Evolutionary conservation across 345 rosid genomes (phyloP).

Genomic region (Camelina neglecta): DNA sequence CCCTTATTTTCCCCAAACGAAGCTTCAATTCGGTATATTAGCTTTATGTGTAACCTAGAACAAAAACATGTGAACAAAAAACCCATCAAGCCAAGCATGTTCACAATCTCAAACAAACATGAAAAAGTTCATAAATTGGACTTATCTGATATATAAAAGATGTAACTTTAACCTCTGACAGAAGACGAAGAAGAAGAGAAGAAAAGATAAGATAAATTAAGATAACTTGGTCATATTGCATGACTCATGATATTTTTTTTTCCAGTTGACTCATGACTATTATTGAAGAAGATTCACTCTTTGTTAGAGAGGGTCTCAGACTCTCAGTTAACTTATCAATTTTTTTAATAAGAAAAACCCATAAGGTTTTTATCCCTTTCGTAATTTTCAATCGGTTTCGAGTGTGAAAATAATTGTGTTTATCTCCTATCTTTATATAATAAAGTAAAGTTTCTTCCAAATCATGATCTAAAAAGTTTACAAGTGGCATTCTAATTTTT

Average conservation of each 20-base stretch:
- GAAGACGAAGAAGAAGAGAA: not conserved
- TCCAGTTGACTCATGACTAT: not conserved
- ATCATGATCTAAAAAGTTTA: no score
- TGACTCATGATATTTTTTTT: not conserved
- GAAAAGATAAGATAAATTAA: not conserved
- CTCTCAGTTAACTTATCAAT: not conserved
- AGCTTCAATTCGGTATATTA: no score
- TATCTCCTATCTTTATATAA: no score
- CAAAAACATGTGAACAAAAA: conserved; percentile 11
- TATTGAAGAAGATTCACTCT: conserved; percentile 13
- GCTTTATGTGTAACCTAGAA: not conserved
- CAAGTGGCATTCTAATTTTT: no score
- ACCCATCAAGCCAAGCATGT: conserved; percentile 25
- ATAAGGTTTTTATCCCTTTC: no score
- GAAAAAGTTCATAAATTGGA: not conserved
- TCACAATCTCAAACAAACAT: conserved; percentile 19
- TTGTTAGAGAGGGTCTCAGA: not conserved
- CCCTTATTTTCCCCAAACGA: no score
- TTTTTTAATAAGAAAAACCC: no score
- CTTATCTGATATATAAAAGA: conserved; percentile 19
- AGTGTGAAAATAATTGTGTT: no score
- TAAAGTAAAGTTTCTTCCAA: no score
- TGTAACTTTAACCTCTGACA: conserved; percentile 18
- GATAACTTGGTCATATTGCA: conserved; percentile 4
- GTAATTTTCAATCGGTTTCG: no score